These are phyloP conservation scores for Dillenia suffruticosa DNA, from an alignment of 164 flowering plant species.

Conservation along the genomic window DNA sequence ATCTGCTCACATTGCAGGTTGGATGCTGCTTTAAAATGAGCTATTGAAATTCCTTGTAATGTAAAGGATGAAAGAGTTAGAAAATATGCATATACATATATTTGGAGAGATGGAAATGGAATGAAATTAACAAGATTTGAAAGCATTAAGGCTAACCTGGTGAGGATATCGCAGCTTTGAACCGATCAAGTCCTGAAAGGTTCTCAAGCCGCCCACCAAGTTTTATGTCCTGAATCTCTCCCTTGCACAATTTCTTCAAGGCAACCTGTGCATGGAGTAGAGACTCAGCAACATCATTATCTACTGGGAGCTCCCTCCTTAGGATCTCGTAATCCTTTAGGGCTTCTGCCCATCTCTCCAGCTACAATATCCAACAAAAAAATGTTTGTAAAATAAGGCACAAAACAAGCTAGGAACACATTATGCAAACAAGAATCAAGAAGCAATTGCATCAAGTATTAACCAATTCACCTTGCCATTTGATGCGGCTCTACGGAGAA, in stretches of 20 bases:
- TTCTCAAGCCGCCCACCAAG: conserved; percentile 91
- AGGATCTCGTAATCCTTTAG: conserved; percentile 76
- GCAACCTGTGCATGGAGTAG: conserved; percentile 84
- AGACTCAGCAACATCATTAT: conserved; percentile 69
- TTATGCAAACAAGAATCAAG: neutral
- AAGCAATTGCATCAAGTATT: neutral
- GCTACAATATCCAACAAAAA: conserved; percentile 27
- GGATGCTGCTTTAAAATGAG: conserved; percentile 47
- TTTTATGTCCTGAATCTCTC: conserved; percentile 68
- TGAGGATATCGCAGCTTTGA: conserved; percentile 62
- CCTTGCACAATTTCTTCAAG: conserved; percentile 74
- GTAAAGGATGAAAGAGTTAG: neutral
- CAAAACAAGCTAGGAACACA: too few relatives aligned
- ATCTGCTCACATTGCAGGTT: conserved; percentile 53
- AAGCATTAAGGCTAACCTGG: conserved; percentile 37
- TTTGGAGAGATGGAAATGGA: neutral
- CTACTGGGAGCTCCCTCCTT: conserved; percentile 62
- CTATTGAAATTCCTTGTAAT: conserved; percentile 59
- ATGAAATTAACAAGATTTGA: too few relatives aligned
- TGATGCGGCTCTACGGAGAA: conserved; percentile 80
- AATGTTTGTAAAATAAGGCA: too few relatives aligned
- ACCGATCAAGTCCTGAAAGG: conserved; percentile 56
- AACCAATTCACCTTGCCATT: conserved; percentile 52
- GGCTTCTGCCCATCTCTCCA: conserved; percentile 80
- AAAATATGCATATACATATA: neutral